phyloP scores from a whole-genome alignment of 192 early-diverging fungal species.

The Coemansia sp. region DNA sequence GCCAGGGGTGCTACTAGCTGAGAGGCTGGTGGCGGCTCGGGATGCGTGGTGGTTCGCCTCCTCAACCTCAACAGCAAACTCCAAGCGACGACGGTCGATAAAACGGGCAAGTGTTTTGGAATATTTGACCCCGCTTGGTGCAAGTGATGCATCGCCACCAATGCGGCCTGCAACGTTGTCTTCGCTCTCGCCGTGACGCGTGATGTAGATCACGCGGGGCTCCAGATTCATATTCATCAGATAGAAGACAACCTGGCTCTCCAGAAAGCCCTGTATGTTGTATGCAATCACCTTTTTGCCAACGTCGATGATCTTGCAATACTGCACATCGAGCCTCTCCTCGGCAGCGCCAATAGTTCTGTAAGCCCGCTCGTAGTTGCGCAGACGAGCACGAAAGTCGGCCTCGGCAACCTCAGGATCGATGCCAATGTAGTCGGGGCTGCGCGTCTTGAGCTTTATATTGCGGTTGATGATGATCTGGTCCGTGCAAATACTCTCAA shows the following conservation, averaged over 20 bases:
- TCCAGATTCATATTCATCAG: conserved; percentile 96
- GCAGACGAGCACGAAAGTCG: conserved; percentile 83
- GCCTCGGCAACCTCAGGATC: conserved; percentile 75
- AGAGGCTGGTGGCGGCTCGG: conserved; percentile 1
- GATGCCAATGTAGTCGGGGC: conserved; percentile 92
- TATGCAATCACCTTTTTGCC: conserved; percentile 94
- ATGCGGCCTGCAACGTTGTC: conserved; percentile 84
- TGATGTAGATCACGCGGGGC: conserved; percentile 83
- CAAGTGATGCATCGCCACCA: conserved; percentile 83
- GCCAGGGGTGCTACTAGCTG: conserved; percentile 10
- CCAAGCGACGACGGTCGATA: conserved; percentile 60
- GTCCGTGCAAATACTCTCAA: conserved; percentile 82
- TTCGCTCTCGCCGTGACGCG: conserved; percentile 87
- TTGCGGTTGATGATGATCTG: conserved; percentile 72
- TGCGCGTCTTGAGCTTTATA: conserved; percentile 83
- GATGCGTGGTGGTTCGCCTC: conserved; percentile 28
- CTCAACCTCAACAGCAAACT: conserved; percentile 53
- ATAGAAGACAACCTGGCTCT: conserved; percentile 94
- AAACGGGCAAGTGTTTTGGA: conserved; percentile 75
- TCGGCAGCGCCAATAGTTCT: conserved; percentile 79
- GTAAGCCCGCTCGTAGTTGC: conserved; percentile 94
- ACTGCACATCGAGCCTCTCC: conserved; percentile 77
- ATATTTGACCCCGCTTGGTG: conserved; percentile 69
- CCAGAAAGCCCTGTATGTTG: conserved; percentile 90
- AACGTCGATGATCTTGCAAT: conserved; percentile 95